phyloP scores from a whole-genome alignment of 768 basidiomycete genomes.

The Lepiota subincarnata region DNA sequence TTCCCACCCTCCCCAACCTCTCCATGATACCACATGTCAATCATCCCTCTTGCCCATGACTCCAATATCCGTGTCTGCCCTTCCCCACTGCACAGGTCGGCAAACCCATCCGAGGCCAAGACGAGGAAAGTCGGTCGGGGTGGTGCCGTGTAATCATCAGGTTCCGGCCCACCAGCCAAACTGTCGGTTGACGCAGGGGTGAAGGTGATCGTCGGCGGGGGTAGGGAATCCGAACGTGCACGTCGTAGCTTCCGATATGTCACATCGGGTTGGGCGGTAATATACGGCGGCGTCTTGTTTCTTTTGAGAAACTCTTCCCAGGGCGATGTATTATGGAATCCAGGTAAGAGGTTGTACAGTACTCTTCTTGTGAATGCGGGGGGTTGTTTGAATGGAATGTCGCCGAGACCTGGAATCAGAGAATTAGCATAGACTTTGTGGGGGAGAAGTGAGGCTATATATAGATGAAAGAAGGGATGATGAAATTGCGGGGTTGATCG shows the following conservation, averaged over 20 bases:
- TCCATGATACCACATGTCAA: constrained; percentile 20
- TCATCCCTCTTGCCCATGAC: constrained; percentile 49
- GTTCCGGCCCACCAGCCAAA: constrained; percentile 6
- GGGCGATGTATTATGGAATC: constrained; percentile 53
- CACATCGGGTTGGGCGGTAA: constrained; percentile 61
- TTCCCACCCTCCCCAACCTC: constrained; percentile 12
- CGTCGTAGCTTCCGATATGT: constrained; percentile 44
- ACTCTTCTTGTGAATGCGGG: constrained; percentile 63
- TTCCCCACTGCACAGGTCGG: constrained; percentile 49
- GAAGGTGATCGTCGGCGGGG: constrained; percentile 10
- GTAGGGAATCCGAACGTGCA: constrained; percentile 2
- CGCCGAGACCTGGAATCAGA: constrained; percentile 51
- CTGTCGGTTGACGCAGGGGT: constrained; percentile 8
- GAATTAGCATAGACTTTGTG: constrained; percentile 5
- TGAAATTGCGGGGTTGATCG: constrained; percentile 8
- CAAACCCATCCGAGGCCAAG: constrained; percentile 64
- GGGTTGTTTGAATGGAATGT: constrained; percentile 73
- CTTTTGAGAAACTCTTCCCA: constrained; percentile 68
- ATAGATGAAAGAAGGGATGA: constrained; percentile 10
- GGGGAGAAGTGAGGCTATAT: not conserved
- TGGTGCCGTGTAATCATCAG: constrained; percentile 5
- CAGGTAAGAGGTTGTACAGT: constrained; percentile 61
- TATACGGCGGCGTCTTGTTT: constrained; percentile 62
- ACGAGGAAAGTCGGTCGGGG: constrained; percentile 42
- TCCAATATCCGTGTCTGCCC: constrained; percentile 43